These are phyloP conservation scores for Fraxinus paxiana DNA, from an alignment of 305 asterid genomes.

Conservation along the genomic window DNA sequence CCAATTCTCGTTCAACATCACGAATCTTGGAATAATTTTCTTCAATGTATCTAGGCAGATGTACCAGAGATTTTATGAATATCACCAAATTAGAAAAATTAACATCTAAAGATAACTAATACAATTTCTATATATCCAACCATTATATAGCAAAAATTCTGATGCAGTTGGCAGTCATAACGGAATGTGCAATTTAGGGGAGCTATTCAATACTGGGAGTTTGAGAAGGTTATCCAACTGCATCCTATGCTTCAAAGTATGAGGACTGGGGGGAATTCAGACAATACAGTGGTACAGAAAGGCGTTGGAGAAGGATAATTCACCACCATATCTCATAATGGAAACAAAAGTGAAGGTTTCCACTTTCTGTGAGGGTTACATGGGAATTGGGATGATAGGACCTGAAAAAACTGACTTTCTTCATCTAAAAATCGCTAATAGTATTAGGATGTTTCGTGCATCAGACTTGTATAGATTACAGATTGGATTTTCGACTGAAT, in stretches of 20 bases:
- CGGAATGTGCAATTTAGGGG: background rate
- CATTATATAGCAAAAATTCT: background rate
- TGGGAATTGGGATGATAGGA: background rate
- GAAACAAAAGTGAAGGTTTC: background rate
- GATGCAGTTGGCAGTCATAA: background rate
- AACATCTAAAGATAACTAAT: background rate
- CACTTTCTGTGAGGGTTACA: background rate
- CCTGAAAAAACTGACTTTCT: background rate
- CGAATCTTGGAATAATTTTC: slow-evolving; percentile 91
- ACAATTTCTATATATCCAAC: background rate
- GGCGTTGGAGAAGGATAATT: background rate
- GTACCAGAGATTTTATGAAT: background rate
- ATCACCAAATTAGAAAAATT: background rate
- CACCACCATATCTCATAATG: background rate
- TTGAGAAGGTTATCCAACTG: background rate
- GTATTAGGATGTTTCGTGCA: background rate
- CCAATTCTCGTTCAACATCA: slow-evolving; percentile 89
- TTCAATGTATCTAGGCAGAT: slow-evolving; percentile 63
- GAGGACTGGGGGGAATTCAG: background rate
- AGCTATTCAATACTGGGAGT: background rate
- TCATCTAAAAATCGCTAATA: background rate
- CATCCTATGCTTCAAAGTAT: background rate
- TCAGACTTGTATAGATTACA: background rate
- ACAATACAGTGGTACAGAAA: background rate
- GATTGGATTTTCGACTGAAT: background rate